Conservation (phyloP, 257 asterid genomes). For the Nemophila menziesii region DNA sequence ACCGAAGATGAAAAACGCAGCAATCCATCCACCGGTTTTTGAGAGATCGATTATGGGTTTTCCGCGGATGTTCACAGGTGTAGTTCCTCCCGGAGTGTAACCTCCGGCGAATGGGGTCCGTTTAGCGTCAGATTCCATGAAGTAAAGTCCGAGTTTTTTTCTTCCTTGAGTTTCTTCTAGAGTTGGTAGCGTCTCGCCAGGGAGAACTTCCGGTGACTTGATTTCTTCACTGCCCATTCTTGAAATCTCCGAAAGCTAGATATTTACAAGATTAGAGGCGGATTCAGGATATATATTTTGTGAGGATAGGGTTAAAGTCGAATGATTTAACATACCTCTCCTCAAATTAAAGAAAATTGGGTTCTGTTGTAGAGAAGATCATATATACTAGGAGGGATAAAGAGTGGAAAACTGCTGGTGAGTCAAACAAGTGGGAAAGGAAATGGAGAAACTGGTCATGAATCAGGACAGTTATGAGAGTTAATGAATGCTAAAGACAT, state of each 20-base stretch:
- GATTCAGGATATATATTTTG: no score
- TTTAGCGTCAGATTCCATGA: slow-evolving; percentile 81
- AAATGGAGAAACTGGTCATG: background rate
- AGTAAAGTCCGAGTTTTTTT: slow-evolving; percentile 53
- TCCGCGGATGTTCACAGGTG: slow-evolving; percentile 84
- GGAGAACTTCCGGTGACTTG: slow-evolving; percentile 59
- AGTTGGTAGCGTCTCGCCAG: slow-evolving; percentile 10
- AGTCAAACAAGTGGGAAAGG: background rate
- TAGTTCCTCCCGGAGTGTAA: slow-evolving; percentile 50
- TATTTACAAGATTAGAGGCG: no score
- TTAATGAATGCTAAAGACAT: background rate
- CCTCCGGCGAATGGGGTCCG: slow-evolving; percentile 78
- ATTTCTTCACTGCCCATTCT: slow-evolving; percentile 43
- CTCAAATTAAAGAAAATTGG: no score
- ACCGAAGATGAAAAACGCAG: slow-evolving; percentile 98
- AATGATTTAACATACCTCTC: no score
- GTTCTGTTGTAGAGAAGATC: no score
- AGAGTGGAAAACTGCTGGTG: no score
- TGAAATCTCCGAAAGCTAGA: slow-evolving; percentile 1
- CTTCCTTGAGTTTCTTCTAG: slow-evolving; percentile 17
- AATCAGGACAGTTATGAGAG: background rate
- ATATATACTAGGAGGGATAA: no score
- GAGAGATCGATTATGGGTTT: slow-evolving; percentile 63
- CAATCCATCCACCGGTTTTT: slow-evolving; percentile 92
- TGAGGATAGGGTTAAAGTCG: no score